Percentiles rank a stretch among this genome's conserved stretches.
Conservation (phyloP, 441 rosid genomes). For the Cnidoscolus chayamansa region DNA sequence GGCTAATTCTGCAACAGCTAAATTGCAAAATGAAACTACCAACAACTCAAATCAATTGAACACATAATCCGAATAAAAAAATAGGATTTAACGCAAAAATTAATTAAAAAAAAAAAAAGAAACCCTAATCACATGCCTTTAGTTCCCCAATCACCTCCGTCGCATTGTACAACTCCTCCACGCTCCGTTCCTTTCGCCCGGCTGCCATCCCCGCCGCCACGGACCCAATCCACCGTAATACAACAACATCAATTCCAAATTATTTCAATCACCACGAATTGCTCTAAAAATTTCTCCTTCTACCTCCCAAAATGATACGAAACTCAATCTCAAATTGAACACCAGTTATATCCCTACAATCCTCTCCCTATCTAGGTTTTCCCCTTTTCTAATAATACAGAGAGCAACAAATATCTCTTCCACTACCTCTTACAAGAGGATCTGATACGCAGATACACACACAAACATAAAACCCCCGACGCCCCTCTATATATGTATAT, state of each 20-base stretch:
- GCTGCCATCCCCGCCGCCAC: conserved; percentile 31
- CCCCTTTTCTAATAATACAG: conserved; percentile 10
- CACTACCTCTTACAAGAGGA: conserved; percentile 20
- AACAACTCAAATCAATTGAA: conserved; percentile 6
- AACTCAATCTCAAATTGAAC: conserved; percentile 14
- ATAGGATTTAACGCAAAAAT: neutral
- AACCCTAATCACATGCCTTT: conserved; percentile 45
- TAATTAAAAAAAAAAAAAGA: conserved; percentile 1
- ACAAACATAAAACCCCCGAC: neutral
- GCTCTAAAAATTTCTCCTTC: conserved; percentile 9
- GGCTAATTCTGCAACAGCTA: conserved; percentile 1
- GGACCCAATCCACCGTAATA: conserved; percentile 31
- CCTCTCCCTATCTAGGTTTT: conserved; percentile 8
- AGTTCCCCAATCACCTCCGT: conserved; percentile 37
- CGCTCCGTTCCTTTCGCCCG: conserved; percentile 30
- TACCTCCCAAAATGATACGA: neutral
- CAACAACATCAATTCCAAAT: conserved; percentile 25
- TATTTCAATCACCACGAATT: conserved; percentile 13
- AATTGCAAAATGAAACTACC: neutral
- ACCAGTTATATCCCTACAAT: neutral
- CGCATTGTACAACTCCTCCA: conserved; percentile 40
- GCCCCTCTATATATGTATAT: neutral
- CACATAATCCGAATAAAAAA: neutral
- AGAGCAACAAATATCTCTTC: conserved; percentile 20
- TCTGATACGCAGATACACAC: conserved; percentile 22